phyloP scores from a whole-genome alignment of 2,329 filamentous ascomycete species.

The Keithomyces neogunnii region DNA sequence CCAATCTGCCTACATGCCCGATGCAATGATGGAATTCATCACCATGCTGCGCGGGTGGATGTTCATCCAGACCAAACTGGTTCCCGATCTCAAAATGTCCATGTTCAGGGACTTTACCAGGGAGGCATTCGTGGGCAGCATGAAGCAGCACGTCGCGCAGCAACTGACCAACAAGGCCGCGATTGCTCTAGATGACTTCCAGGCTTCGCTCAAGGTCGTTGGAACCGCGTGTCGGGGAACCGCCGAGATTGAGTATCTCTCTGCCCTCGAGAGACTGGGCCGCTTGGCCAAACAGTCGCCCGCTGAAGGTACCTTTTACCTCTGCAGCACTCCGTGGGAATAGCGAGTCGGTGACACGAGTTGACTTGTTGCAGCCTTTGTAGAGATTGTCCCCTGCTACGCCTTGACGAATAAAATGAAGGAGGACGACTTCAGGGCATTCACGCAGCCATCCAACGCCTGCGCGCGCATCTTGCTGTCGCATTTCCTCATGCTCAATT shows the following conservation, averaged over 20 bases:
- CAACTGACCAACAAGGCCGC: too few relatives aligned
- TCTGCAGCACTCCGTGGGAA: too few relatives aligned
- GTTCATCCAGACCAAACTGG: constrained; percentile 6
- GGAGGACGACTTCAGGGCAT: constrained; percentile 5
- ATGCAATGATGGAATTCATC: constrained; percentile 28
- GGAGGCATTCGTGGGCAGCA: neutral
- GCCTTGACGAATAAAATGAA: constrained; percentile 9
- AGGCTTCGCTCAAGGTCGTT: neutral
- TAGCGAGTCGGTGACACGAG: too few relatives aligned
- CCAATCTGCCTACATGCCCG: constrained; percentile 26
- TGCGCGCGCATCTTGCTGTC: constrained; percentile 3
- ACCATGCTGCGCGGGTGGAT: constrained; percentile 24
- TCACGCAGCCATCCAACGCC: constrained; percentile 4
- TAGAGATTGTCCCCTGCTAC: constrained; percentile 6
- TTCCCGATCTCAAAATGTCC: neutral
- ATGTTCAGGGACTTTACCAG: constrained; percentile 4
- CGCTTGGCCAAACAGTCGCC: neutral
- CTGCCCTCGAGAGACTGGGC: neutral
- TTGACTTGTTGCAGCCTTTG: constrained; percentile 2
- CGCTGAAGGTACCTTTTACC: neutral
- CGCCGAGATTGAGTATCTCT: neutral
- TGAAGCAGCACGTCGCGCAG: neutral
- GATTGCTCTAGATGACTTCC: neutral
- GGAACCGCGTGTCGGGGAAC: too few relatives aligned
- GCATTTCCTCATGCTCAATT: constrained; percentile 6